Evolutionary conservation across 2,329 filamentous ascomycete genomes (phyloP).

Genomic region (Phialophora tarda): DNA sequence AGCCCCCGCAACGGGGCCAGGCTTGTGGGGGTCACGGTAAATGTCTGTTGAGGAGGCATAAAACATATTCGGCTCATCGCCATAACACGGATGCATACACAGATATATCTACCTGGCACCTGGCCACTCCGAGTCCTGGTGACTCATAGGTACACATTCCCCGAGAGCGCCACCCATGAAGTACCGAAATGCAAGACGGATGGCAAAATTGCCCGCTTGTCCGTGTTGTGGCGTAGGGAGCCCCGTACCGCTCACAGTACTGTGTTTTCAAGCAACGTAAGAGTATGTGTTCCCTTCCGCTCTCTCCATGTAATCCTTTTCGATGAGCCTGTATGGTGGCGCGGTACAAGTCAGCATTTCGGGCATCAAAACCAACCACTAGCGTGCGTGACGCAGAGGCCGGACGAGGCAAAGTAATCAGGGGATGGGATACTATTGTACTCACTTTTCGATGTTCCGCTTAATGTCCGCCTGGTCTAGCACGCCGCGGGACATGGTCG

Average conservation of each 20-base stretch:
- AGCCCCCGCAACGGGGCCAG: neutral
- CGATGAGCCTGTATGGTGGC: constrained; percentile 70
- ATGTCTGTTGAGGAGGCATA: neutral
- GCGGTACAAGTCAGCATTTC: neutral
- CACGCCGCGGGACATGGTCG: constrained; percentile 84
- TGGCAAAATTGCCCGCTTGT: neutral
- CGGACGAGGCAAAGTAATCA: neutral
- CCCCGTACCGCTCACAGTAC: neutral
- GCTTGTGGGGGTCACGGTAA: neutral
- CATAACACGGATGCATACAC: neutral
- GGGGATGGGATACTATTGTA: constrained; percentile 36
- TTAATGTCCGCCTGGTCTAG: constrained; percentile 89
- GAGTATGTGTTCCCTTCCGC: constrained; percentile 72
- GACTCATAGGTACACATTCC: neutral
- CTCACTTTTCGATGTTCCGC: constrained; percentile 92
- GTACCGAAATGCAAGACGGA: neutral
- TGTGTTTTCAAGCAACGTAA: constrained; percentile 66
- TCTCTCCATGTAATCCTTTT: constrained; percentile 91
- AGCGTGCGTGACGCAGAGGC: neutral
- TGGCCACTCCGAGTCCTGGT: neutral
- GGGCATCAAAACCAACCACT: neutral
- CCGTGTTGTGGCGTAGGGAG: neutral
- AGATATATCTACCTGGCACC: neutral
- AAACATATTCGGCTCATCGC: neutral
- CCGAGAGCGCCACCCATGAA: neutral